Base-by-base conservation (phyloP, 441 rosid genomes). In the Erysimum cheiri region DNA sequence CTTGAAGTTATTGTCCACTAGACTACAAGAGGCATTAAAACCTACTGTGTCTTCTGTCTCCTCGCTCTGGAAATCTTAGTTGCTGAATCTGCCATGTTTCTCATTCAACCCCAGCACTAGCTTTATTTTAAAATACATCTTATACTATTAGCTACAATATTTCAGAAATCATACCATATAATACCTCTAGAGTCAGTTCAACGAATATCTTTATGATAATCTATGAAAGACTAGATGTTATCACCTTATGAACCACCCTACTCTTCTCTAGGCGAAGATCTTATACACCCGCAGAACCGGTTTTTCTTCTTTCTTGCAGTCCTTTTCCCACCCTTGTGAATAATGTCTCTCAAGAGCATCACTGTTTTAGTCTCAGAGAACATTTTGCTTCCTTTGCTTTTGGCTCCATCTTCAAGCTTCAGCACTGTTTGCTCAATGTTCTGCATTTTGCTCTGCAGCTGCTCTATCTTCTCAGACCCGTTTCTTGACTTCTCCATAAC, bases 391-490 rank as follows among this genome's bases (percentile, higher is more conserved):
- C 77, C 75, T 64, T 80, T 78, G 79, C 85, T 74, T 54, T 83
- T 84, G 33, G 26, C 80, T 67, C 85, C 88, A 12, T 85, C 93
- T 73, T 92, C 94, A 70, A 88, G 87, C 79, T 89, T 85, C 57
- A 88, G 70, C 64, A 95, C 43, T 15, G 72, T 15, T 69, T 78
- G 73, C 29, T 85, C 88, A 24, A 92, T 87, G 79, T 74, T 85
- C 84, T 92, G 89, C 76, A 95, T 79, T 78, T 92, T 90, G 11
- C 70, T 79, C 76, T 87, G 88, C 79, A 95, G 48, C 48, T 81
- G 72, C 50, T 89, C 89, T 1, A 95, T 87, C 87, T 84, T 89
- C 78, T 95, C 97, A 0, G 88, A 87, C 79, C 80, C 85, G 64
- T 80, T 83, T 70, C 48, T 71, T 39, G 97, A 89, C 59, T 77